These are phyloP conservation scores for Diplotaxis tenuifolia DNA, from an alignment of 345 rosid genomes.

Conservation along the genomic window DNA sequence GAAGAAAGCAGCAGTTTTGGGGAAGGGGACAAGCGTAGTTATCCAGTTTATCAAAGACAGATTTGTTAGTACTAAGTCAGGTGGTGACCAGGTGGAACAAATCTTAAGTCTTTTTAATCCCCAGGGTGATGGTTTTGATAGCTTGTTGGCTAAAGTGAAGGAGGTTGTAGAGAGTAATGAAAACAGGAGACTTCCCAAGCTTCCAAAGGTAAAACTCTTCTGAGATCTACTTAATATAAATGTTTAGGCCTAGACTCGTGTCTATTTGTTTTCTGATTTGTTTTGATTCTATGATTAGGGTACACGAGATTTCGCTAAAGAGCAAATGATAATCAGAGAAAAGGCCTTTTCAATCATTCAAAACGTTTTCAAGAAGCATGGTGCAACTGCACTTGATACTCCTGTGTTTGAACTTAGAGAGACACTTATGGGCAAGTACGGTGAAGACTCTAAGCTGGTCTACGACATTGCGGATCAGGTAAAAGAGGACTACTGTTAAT, in stretches of 20 bases:
- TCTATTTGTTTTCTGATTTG: slow-evolving; percentile 3
- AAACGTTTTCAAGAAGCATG: slow-evolving; percentile 82
- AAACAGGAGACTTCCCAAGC: slow-evolving; percentile 89
- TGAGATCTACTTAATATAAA: not conserved
- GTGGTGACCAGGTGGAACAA: not conserved
- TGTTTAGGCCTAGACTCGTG: not conserved
- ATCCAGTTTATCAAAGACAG: not conserved
- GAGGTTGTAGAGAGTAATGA: slow-evolving; percentile 88
- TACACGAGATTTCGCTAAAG: slow-evolving; percentile 87
- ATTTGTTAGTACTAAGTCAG: not conserved
- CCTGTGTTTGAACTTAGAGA: slow-evolving; percentile 95
- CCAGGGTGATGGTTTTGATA: slow-evolving; percentile 28
- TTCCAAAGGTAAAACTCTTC: slow-evolving; percentile 71
- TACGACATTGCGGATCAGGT: slow-evolving; percentile 98
- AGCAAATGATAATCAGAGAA: slow-evolving; percentile 78
- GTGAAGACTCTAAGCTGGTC: slow-evolving; percentile 93
- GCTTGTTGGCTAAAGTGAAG: slow-evolving; percentile 55
- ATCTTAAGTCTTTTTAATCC: not conserved
- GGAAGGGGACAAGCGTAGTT: not conserved
- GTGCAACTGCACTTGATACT: slow-evolving; percentile 89
- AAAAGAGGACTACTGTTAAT: not conserved
- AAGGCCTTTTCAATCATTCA: slow-evolving; percentile 74
- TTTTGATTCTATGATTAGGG: slow-evolving; percentile 50
- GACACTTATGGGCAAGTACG: slow-evolving; percentile 89
- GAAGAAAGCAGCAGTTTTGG: not conserved